A percentile compares a stretch with the other conserved stretches of the same genome.
Conservation (phyloP, 1,139 yeast species). For the Eremothecium gossypii region DNA sequence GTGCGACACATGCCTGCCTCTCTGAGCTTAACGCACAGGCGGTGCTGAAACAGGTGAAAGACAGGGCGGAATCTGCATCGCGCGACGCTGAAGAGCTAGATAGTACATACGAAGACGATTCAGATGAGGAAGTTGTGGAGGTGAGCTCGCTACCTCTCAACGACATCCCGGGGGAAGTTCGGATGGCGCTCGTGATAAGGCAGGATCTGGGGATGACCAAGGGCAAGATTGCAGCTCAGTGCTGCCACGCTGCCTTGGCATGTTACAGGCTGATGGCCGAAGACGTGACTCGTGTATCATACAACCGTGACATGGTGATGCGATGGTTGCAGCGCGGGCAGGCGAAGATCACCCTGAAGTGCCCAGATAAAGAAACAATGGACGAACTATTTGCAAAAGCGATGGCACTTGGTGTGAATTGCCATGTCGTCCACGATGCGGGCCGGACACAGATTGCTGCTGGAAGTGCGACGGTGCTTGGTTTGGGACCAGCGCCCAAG, state of each 20-base stretch:
- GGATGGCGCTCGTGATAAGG: conserved; percentile 83
- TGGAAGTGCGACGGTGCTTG: conserved; percentile 90
- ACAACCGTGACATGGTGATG: conserved; percentile 48
- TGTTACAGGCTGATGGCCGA: conserved; percentile 64
- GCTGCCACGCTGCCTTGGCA: conserved; percentile 94
- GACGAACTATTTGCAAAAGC: conserved; percentile 75
- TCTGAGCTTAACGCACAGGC: too few relatives aligned
- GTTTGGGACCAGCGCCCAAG: conserved; percentile 97
- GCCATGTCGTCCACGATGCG: conserved; percentile 83
- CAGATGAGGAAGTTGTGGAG: conserved; percentile 42
- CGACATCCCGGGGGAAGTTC: conserved; percentile 64
- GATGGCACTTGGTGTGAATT: conserved; percentile 65
- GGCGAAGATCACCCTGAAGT: conserved; percentile 88
- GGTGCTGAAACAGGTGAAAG: too few relatives aligned
- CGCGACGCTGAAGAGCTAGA: too few relatives aligned
- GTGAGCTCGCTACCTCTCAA: conserved; percentile 51
- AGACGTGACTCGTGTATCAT: conserved; percentile 42
- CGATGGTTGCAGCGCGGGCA: conserved; percentile 85
- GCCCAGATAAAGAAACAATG: conserved; percentile 65
- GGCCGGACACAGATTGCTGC: conserved; percentile 95
- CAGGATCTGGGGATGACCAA: conserved; percentile 87
- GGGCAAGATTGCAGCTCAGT: conserved; percentile 96
- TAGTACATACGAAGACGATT: not conserved
- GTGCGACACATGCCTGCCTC: too few relatives aligned
- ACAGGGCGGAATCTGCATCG: too few relatives aligned